Evolutionary conservation across 306 rosid genomes (phyloP), one percentile per base, ranked within the genome.

Genomic region (Carpinus viminea): DNA sequence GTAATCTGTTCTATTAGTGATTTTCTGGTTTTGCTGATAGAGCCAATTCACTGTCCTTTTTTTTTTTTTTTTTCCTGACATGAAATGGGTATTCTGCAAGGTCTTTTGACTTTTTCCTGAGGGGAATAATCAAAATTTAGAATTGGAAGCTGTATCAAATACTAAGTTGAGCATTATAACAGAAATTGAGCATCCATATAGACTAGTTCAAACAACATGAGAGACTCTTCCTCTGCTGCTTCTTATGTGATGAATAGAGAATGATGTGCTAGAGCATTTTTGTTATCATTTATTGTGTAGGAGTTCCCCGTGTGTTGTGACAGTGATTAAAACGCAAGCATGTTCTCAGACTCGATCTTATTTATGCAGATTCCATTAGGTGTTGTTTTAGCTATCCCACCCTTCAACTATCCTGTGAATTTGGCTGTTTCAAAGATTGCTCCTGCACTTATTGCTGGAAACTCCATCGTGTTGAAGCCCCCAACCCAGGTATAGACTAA

Each of bases 401-500:
- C 99, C 47, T 95, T 95, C 74, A 95, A 95, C 86, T 95, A 95
- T 78, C 99, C 99, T 3, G 99, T 95, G 77, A 95, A 95, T 77
- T 93, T 95, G 50, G 98, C 99, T 24, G 99, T 95, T 81, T 95
- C 99, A 6, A 95, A 95, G 84, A 93, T 95, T 47, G 97, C 90
- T 70, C 99, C 99, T 36, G 99, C 99, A 1, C 83, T 95, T 54
- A 95, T 95, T 53, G 99, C 99, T 66, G 99, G 99, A 83, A 95
- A 95, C 82, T 90, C 99, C 68, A 87, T 95, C 46, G 99, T 95
- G 62, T 98, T 95, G 84, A 95, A 95, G 85, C 99, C 99, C 75
- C 99, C 99, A 64, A 95, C 99, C 84, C 99, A 95, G 98, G 98
- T 94, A 79, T 53, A 36, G 36, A 59, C 24, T 21, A 20, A 24